phyloP scores from a whole-genome alignment of 352 stramenopile genomes.

The Pythium graminicola region DNA sequence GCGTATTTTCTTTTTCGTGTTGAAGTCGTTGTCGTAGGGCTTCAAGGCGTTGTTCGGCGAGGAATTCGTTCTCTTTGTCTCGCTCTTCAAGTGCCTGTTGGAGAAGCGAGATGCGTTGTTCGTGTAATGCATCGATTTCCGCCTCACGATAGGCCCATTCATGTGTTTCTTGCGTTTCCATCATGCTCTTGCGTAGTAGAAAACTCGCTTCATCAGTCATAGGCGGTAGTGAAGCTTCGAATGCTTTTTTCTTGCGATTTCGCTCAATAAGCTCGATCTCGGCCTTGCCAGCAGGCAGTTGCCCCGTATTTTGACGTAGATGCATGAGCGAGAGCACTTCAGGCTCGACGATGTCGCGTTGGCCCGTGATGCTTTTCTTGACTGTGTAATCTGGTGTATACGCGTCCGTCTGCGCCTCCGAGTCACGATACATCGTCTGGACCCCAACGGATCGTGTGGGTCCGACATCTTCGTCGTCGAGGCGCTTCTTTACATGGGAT shows the following conservation, averaged over 20 bases:
- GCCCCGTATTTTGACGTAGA: conserved; percentile 49
- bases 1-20: conserved; percentile 66
- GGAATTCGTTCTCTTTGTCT: conserved; percentile 86
- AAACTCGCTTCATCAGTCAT: conserved; percentile 94
- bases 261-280: conserved; percentile 91
- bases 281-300: conserved; percentile 68
- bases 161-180: conserved; percentile 88
- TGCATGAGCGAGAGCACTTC: conserved; percentile 83
- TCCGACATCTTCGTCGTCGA: conserved; percentile 29
- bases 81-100: conserved; percentile 79
- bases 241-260: conserved; percentile 74
- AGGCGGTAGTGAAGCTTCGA: conserved; percentile 85
- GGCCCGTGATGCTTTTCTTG: conserved; percentile 35
- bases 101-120: conserved; percentile 69
- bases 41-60: conserved; percentile 90
- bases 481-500: conserved; percentile 27
- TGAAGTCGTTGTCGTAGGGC: conserved; percentile 71
- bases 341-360: conserved; percentile 35
- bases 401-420: conserved; percentile 89
- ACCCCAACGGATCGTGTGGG: conserved; percentile 69
- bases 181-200: conserved; percentile 84
- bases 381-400: conserved; percentile 92
- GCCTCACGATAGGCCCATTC: conserved; percentile 85
- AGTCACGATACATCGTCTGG: conserved; percentile 91
- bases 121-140: conserved; percentile 86